Base-by-base conservation (phyloP, 1,284 basidiomycete species). In the Sporisorium graminicola region DNA sequence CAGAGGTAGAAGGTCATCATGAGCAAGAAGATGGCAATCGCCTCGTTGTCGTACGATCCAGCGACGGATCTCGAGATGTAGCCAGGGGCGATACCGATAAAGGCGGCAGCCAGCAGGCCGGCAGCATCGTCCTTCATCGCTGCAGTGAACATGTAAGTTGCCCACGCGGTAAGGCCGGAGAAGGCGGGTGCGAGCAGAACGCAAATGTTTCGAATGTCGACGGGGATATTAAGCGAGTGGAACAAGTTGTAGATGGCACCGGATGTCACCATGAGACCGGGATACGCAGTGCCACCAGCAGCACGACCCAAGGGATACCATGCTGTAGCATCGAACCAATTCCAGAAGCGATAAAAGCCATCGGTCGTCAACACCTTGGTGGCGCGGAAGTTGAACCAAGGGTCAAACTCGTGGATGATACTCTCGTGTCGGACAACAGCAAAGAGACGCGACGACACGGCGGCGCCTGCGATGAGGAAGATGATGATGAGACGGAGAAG, bases 61-160 rank as follows among this genome's bases (percentile, higher is more conserved):
- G 97, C 97, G 58, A 99, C 97, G 0, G 95, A 98, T 85, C 97
- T 93, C 6, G 96, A 99, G 86, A 99, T 99, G 88, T 99, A 99
- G 16, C 89, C 88, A 0, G 97, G 97, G 2, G 93, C 94, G 74
- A 99, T 98, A 66, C 94, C 96, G 85, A 99, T 98, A 88, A 99
- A 98, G 2, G 94, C 93, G n/a, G 97, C 96, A 24, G 96, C 95
- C 52, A 99, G 90, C 27, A 99, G 90, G 43, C 95, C 97, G 6
- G 97, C 94, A 20, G 79, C 77, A 47, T 82, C 83, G 62, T 76
- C 94, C 92, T 79, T 94, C 85, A 78, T 81, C 37, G 70, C 65
- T 13, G 74, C 64, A 26, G 80, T 80, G 57, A 84, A 82, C 71
- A 74, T 72, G 86, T 98, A 98, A 2, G 95, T 98, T n/a, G 94